phyloP scores from a whole-genome alignment of 768 basidiomycete genomes.

The Mycena latifolia region DNA sequence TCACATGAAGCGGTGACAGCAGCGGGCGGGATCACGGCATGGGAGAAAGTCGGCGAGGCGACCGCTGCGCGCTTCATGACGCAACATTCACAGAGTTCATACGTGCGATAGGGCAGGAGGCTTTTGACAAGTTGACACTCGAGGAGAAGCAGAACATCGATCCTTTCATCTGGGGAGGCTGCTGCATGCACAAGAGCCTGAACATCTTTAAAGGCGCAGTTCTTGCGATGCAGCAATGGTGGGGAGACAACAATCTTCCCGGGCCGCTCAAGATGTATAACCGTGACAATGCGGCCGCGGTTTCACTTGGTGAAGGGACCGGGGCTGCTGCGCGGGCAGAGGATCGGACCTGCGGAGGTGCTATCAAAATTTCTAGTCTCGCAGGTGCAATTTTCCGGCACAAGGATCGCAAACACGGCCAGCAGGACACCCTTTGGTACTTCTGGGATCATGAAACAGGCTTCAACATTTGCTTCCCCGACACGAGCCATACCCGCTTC shows the following conservation, averaged over 20 bases:
- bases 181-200: constrained; percentile 44
- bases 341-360: constrained; percentile 38
- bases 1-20: neutral
- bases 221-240: constrained; percentile 28
- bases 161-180: constrained; percentile 8
- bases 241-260: constrained; percentile 20
- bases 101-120: constrained; percentile 7
- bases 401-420: constrained; percentile 20
- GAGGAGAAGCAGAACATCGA: constrained; percentile 6
- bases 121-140: neutral
- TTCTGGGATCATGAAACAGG: constrained; percentile 28
- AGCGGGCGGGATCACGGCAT: constrained; percentile 15
- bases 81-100: constrained; percentile 16
- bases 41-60: constrained; percentile 23
- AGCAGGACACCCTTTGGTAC: constrained; percentile 35
- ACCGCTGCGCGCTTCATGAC: constrained; percentile 16
- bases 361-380: constrained; percentile 36
- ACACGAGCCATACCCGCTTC: constrained; percentile 46
- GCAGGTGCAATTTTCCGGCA: constrained; percentile 36
- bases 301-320: constrained; percentile 2
- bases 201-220: constrained; percentile 42
- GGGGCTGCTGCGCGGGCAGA: constrained; percentile 23
- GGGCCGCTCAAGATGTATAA: constrained; percentile 39
- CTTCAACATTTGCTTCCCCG: constrained; percentile 38
- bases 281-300: constrained; percentile 37